These are phyloP conservation scores for Cryptosporidium meleagridis DNA, from an alignment of 169 alveolate species.

Conservation along the genomic window DNA sequence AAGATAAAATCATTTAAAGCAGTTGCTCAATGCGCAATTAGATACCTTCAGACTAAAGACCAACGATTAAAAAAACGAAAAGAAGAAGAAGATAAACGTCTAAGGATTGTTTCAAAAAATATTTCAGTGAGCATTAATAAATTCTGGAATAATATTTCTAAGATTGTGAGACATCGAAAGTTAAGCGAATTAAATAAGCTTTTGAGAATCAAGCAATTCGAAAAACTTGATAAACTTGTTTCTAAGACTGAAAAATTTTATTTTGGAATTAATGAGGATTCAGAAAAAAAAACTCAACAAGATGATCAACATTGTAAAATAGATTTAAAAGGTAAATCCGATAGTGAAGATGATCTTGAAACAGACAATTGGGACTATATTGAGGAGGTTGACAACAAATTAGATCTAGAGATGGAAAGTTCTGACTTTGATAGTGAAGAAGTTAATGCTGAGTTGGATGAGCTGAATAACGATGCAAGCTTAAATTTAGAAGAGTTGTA, in stretches of 20 bases:
- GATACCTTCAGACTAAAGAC: conserved; percentile 52
- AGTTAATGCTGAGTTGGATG: conserved; percentile 72
- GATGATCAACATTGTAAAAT: not conserved
- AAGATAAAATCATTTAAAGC: conserved; percentile 47
- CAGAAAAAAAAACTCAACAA: not conserved
- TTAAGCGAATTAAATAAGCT: conserved; percentile 26
- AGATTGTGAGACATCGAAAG: conserved; percentile 58
- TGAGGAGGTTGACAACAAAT: conserved; percentile 52
- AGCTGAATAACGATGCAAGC: conserved; percentile 74
- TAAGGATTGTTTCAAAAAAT: conserved; percentile 38
- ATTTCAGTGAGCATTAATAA: conserved; percentile 28
- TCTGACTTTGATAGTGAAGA: conserved; percentile 63
- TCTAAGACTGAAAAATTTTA: conserved; percentile 24
- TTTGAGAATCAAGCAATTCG: conserved; percentile 49
- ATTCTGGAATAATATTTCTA: conserved; percentile 48
- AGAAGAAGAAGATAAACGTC: conserved; percentile 62
- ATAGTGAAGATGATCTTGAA: conserved; percentile 54
- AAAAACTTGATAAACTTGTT: conserved; percentile 67
- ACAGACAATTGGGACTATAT: conserved; percentile 16
- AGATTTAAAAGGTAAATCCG: conserved; percentile 21
- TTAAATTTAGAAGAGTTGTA: conserved; percentile 59
- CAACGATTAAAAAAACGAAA: conserved; percentile 45
- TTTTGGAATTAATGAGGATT: not conserved
- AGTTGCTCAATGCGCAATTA: conserved; percentile 55
- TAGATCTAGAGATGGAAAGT: conserved; percentile 63